Base-by-base conservation (phyloP, 768 basidiomycete species). In the Naematelia aurantialba region DNA sequence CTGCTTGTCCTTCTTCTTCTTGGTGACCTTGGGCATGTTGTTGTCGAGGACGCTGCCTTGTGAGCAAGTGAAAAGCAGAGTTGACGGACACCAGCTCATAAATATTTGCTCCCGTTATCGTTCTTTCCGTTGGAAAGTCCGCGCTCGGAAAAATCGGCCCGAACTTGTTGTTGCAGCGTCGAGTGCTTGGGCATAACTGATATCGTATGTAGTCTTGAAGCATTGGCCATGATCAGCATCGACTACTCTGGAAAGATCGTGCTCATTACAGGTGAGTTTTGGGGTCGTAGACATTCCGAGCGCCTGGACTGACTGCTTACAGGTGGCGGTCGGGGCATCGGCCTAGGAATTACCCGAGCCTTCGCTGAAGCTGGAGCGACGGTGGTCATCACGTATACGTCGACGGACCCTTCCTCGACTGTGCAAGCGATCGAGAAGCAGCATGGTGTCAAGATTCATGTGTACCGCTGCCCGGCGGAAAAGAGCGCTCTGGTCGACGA, bases 1-100 rank as follows among this genome's bases (percentile, higher is more conserved):
- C 24, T 56, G 48, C 27, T 61, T 45, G 8, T 39, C 89, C 71
- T 87, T 93, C 72, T 85, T 86, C 78, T 89, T 91, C 77, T 89
- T 92, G 4, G 85, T 80, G 63, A 84, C 87, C 78, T 93, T 92
- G 13, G 91, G 91, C 91, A 96, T n/a, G n/a, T n/a, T n/a, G n/a
- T 84, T n/a, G 13, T 52, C 21, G 44, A 3, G 1, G 34, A 25
- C 19, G 22, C 22, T 24, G 34, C 21, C 30, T 39, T 25, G 22
- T 13, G n/a, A 19, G 25, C 2, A 55, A 42, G 10, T 14, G 39
- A 26, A 25, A 45, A 13, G 24, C 1, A 25, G 19, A 45, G 21
- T 21, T 31, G 17, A 30, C 25, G 52, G 30, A 53, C 52, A 39
- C 39, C 25, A n/a, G 39, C 13, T 14, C 48, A 21, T n/a, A 50